Evolutionary conservation across 1,284 basidiomycete genomes (phyloP).

Genomic region (Papiliotrema nemorosa): DNA sequence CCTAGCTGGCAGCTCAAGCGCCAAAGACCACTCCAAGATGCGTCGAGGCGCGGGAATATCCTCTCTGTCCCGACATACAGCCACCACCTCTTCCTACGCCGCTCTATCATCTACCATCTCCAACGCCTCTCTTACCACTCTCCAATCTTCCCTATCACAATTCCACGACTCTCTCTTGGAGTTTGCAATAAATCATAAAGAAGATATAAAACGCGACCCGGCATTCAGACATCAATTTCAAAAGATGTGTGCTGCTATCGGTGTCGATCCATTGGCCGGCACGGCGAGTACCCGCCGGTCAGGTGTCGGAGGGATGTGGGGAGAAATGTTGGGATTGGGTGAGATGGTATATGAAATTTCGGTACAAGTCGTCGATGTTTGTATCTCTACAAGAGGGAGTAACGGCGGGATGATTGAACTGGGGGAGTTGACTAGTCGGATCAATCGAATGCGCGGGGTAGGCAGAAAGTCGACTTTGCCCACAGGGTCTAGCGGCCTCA

Average conservation of each 20-base stretch:
- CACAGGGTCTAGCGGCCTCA: too few species aligned
- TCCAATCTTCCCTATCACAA: slow-evolving; percentile 75
- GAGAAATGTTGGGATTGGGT: slow-evolving; percentile 73
- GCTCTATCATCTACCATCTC: slow-evolving; percentile 76
- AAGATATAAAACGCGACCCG: slow-evolving; percentile 80
- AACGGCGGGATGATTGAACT: slow-evolving; percentile 93
- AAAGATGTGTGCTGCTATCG: slow-evolving; percentile 91
- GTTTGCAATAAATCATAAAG: slow-evolving; percentile 79
- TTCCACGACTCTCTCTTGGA: slow-evolving; percentile 76
- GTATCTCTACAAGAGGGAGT: slow-evolving; percentile 77
- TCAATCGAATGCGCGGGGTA: slow-evolving; percentile 63
- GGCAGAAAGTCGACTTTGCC: slow-evolving; percentile 5
- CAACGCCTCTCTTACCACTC: slow-evolving; percentile 67
- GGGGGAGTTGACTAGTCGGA: slow-evolving; percentile 73
- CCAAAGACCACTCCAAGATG: too few species aligned
- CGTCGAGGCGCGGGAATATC: slow-evolving; percentile 54
- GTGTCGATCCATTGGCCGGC: slow-evolving; percentile 89
- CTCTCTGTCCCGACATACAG: slow-evolving; percentile 50
- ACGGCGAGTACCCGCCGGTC: not conserved
- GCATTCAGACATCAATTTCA: slow-evolving; percentile 89
- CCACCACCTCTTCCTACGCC: slow-evolving; percentile 59
- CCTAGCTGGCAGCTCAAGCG: too few species aligned
- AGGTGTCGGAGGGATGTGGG: slow-evolving; percentile 63
- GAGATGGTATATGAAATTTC: slow-evolving; percentile 97
- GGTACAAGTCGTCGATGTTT: slow-evolving; percentile 95